A percentile compares a stretch with the other conserved stretches of the same genome.
phyloP scores from a whole-genome alignment of 331 rosid species.

The Pyrus hybrid region DNA sequence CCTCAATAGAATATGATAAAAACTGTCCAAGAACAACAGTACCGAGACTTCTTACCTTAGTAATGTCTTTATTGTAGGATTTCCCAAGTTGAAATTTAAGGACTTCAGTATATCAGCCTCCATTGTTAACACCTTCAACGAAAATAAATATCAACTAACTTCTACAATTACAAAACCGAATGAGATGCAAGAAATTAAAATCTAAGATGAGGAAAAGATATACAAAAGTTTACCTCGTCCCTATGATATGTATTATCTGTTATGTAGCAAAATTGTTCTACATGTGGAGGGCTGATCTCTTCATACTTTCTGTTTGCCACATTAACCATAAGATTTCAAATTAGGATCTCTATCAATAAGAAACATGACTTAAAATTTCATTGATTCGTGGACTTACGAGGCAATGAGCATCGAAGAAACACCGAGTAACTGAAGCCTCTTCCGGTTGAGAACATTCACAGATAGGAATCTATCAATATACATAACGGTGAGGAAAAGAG shows the following conservation, averaged over 20 bases:
- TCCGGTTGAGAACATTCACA: conserved; percentile 26
- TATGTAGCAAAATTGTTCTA: conserved; percentile 72
- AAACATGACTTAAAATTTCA: neutral
- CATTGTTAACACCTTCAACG: conserved; percentile 62
- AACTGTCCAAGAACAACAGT: neutral
- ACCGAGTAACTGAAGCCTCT: conserved; percentile 64
- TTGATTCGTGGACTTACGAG: conserved; percentile 45
- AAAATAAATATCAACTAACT: neutral
- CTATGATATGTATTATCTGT: conserved; percentile 67
- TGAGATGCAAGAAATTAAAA: neutral
- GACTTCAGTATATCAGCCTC: conserved; percentile 72
- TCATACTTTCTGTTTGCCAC: conserved; percentile 61
- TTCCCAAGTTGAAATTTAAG: conserved; percentile 80
- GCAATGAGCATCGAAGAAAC: conserved; percentile 84
- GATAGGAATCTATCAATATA: conserved; percentile 71
- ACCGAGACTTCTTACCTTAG: conserved; percentile 42
- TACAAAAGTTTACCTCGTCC: conserved; percentile 42
- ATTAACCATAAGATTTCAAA: neutral
- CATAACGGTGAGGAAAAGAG: conserved; percentile 49
- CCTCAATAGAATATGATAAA: neutral
- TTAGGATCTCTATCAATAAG: neutral
- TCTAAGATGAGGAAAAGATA: neutral
- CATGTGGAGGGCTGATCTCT: conserved; percentile 80
- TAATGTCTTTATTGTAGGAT: conserved; percentile 73
- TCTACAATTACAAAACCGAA: neutral